Conservation (phyloP, 129 eudicot genomes). For the Artemisia argyi region DNA sequence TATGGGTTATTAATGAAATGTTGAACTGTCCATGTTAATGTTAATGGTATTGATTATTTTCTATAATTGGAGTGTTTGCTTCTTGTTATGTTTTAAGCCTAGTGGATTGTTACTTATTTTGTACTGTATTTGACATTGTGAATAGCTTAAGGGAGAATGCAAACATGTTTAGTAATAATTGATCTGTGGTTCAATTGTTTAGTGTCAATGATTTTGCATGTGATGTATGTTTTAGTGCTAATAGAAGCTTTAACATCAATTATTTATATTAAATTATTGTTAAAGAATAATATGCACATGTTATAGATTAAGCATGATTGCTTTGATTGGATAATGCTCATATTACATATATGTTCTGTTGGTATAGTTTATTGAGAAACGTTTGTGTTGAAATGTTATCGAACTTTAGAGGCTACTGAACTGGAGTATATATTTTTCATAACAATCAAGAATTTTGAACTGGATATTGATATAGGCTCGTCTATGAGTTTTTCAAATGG, state of each 20-base stretch:
- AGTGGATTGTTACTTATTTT: slow-evolving; percentile 21
- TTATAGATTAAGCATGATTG: not conserved
- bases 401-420: not conserved
- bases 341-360: not conserved
- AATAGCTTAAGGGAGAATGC: slow-evolving; percentile 8
- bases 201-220: slow-evolving; percentile 16
- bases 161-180: slow-evolving; percentile 11
- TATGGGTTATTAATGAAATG: slow-evolving; percentile 1
- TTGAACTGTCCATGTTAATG: not conserved
- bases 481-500: not conserved
- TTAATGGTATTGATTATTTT: not conserved
- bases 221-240: slow-evolving; percentile 2
- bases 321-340: slow-evolving; percentile 6
- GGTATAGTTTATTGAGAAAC: not conserved
- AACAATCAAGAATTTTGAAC: not conserved
- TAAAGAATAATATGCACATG: not conserved
- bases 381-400: not conserved
- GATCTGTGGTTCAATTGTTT: slow-evolving; percentile 2
- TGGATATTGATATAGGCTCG: too few relatives aligned
- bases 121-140: slow-evolving; percentile 16
- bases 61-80: slow-evolving; percentile 7
- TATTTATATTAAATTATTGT: not conserved
- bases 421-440: too few relatives aligned
- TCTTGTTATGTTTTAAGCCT: not conserved
- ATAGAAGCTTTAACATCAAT: slow-evolving; percentile 7